Evolutionary conservation across 768 basidiomycete species (phyloP).

Genomic region (Russula emetica): DNA sequence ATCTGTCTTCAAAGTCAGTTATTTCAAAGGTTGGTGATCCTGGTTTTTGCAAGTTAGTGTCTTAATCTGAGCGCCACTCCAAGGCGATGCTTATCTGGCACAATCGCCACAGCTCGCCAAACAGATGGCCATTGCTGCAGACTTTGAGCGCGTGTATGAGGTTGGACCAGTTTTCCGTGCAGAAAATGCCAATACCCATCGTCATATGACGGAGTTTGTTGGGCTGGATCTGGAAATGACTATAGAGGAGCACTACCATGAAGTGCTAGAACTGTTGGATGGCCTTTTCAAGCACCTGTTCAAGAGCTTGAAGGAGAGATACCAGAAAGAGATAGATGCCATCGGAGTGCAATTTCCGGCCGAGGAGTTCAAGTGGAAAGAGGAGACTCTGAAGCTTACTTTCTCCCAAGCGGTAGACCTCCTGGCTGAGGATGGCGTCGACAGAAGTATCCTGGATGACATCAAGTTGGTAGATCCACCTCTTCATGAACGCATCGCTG

Average conservation of each 20-base stretch:
- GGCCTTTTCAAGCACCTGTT: conserved; percentile 83
- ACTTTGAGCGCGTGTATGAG: conserved; percentile 98
- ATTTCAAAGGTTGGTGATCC: conserved; percentile 78
- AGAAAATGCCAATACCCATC: conserved; percentile 94
- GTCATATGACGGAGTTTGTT: conserved; percentile 97
- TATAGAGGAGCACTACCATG: conserved; percentile 98
- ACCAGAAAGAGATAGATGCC: conserved; percentile 74
- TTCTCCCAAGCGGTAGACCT: conserved; percentile 87
- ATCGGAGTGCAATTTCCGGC: conserved; percentile 87
- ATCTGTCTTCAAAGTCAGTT: conserved; percentile 94
- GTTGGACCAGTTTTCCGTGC: conserved; percentile 97
- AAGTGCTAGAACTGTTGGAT: conserved; percentile 91
- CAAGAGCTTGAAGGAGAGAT: conserved; percentile 70
- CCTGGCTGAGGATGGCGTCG: conserved; percentile 80
- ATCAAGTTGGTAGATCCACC: conserved; percentile 58
- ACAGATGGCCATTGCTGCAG: conserved; percentile 98
- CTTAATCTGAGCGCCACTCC: neutral
- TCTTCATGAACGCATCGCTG: conserved; percentile 12
- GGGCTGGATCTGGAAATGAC: conserved; percentile 99
- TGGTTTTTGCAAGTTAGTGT: neutral
- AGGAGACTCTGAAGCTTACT: conserved; percentile 79
- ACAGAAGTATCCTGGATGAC: conserved; percentile 76
- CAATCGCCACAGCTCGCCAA: conserved; percentile 97
- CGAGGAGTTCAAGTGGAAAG: conserved; percentile 93
- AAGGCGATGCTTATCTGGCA: conserved; percentile 87